Conservation (phyloP, 1,284 basidiomycete species). For the Malassezia globosa region DNA sequence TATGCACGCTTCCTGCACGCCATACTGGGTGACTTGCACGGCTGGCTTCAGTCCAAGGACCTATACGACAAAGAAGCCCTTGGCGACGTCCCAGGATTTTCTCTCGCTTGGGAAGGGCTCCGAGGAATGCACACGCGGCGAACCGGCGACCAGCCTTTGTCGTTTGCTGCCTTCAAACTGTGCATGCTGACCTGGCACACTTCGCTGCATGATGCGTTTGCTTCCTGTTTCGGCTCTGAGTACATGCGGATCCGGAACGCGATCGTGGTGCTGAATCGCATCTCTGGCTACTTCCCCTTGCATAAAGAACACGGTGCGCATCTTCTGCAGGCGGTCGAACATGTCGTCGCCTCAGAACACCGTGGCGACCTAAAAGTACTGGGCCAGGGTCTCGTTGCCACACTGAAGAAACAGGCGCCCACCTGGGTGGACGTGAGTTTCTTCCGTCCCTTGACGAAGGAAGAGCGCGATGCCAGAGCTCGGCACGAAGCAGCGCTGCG, state of each 20-base stretch:
- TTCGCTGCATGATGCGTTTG: constrained; percentile 52
- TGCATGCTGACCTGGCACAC: constrained; percentile 72
- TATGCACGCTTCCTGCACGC: constrained; percentile 68
- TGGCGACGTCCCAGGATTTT: constrained; percentile 47
- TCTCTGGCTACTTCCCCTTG: constrained; percentile 34
- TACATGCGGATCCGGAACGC: constrained; percentile 45
- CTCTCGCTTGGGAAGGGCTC: constrained; percentile 24
- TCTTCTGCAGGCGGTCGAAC: constrained; percentile 26
- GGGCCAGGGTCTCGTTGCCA: constrained; percentile 40
- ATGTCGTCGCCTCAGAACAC: constrained; percentile 24
- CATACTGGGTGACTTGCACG: constrained; percentile 56
- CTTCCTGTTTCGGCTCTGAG: constrained; percentile 33
- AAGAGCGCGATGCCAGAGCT: constrained; percentile 1
- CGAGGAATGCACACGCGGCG: constrained; percentile 9
- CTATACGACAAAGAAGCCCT: constrained; percentile 42
- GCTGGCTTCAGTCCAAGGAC: constrained; percentile 21
- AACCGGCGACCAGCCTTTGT: constrained; percentile 52
- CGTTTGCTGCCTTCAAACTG: constrained; percentile 61
- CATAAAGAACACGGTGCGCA: constrained; percentile 28
- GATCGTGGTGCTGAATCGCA: constrained; percentile 41
- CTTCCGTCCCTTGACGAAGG: constrained; percentile 6
- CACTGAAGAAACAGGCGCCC: constrained; percentile 33
- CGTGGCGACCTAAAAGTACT: constrained; percentile 43
- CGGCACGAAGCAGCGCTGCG: neutral
- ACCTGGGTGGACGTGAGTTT: constrained; percentile 21